A percentile compares a stretch with the other conserved stretches of the same genome.
phyloP scores from a whole-genome alignment of 768 basidiomycete species.

The Kwoniella mangroviensis region DNA sequence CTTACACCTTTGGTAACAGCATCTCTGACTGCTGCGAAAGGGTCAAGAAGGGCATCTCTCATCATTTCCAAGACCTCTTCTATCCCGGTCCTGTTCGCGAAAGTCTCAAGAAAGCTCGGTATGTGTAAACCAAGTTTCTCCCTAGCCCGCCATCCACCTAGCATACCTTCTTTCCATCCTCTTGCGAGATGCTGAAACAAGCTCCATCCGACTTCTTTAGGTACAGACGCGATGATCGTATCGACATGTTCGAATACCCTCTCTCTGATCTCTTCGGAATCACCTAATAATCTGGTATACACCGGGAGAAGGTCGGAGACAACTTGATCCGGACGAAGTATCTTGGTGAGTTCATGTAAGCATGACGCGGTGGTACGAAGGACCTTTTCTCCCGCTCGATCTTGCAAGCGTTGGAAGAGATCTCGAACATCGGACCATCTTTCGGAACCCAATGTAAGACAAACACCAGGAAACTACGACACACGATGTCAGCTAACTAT shows the following conservation, averaged over 20 bases:
- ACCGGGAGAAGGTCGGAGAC: slow-evolving; percentile 71
- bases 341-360: slow-evolving; percentile 82
- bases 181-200: slow-evolving; percentile 60
- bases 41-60: slow-evolving; percentile 70
- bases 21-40: slow-evolving; percentile 82
- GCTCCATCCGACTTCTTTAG: slow-evolving; percentile 61
- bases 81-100: slow-evolving; percentile 60
- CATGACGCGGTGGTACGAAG: slow-evolving; percentile 82
- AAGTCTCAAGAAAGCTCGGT: slow-evolving; percentile 61
- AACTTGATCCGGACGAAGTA: slow-evolving; percentile 75
- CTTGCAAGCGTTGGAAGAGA: slow-evolving; percentile 70
- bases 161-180: slow-evolving; percentile 66
- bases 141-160: slow-evolving; percentile 78
- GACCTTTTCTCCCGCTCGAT: slow-evolving; percentile 68
- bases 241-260: slow-evolving; percentile 73
- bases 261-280: slow-evolving; percentile 72
- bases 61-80: slow-evolving; percentile 66
- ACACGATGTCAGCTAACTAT: background rate
- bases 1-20: slow-evolving; percentile 71
- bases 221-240: slow-evolving; percentile 66
- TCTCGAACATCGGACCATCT: slow-evolving; percentile 75
- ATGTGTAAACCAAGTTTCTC: slow-evolving; percentile 70
- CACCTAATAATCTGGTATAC: slow-evolving; percentile 64
- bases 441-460: slow-evolving; percentile 73
- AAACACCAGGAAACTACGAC: slow-evolving; percentile 82